Percentiles rank a stretch among this genome's conserved stretches.
These are phyloP conservation scores for Tritrichomonas foetus DNA, from an alignment of 208 protist species.

Conservation along the genomic window DNA sequence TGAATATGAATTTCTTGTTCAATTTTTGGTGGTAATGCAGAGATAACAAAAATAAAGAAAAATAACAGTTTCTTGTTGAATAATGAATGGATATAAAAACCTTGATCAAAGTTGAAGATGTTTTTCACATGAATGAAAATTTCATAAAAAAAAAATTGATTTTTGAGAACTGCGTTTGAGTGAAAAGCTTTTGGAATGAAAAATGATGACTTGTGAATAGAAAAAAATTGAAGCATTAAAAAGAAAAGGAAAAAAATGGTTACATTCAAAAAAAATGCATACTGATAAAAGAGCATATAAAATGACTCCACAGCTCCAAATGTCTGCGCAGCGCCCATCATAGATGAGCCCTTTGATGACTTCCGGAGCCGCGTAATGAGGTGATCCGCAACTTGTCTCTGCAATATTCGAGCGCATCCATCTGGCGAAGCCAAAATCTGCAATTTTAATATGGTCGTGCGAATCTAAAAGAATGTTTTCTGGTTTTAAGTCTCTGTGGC, in stretches of 20 bases:
- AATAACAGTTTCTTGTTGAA: too few relatives aligned
- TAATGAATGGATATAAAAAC: too few relatives aligned
- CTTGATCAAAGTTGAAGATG: too few relatives aligned
- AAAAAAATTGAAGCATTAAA: too few relatives aligned
- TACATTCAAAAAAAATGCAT: neutral
- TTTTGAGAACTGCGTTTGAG: too few relatives aligned
- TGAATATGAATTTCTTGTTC: too few relatives aligned
- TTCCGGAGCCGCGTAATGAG: slow-evolving; percentile 40
- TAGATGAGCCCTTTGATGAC: neutral
- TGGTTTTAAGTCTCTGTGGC: slow-evolving; percentile 46
- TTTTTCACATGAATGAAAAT: too few relatives aligned
- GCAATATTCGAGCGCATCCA: neutral
- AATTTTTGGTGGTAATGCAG: neutral
- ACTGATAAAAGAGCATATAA: slow-evolving; percentile 22
- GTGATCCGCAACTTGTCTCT: slow-evolving; percentile 35
- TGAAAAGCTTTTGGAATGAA: too few relatives aligned
- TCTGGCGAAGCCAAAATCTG: slow-evolving; percentile 32
- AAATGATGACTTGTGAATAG: too few relatives aligned
- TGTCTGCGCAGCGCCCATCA: neutral
- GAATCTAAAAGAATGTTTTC: slow-evolving; percentile 43
- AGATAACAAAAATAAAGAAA: too few relatives aligned
- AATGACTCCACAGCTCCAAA: slow-evolving; percentile 38
- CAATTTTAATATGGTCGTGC: neutral
- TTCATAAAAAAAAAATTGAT: too few relatives aligned
- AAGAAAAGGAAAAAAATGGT: too few relatives aligned